Evolutionary conservation across 441 rosid genomes (phyloP), one percentile per base, ranked within the genome.

Genomic region (Cnidoscolus chayamansa): DNA sequence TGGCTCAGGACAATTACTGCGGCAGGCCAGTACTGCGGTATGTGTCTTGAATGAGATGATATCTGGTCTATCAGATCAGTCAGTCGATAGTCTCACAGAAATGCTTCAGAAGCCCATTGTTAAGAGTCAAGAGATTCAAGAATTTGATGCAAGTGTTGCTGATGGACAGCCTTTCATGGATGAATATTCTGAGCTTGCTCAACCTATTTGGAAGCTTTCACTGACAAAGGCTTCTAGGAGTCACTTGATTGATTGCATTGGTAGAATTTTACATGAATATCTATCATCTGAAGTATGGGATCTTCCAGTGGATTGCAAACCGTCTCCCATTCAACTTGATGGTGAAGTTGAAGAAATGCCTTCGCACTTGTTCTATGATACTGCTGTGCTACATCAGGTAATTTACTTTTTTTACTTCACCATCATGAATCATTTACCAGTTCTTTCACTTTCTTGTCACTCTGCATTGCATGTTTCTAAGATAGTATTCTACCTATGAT

Each of bases 31-130:
- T 77, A 91, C 94, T 37, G 92, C 98, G 40, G 85, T 81, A 16
- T 93, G 97, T 81, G 85, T 95, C 78, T 78, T 93, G 74, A 95
- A 95, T 83, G 99, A 95, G 84, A 86, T 95, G 87, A 81, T 93
- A 60, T 93, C 83, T 75, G 99, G 99, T 67, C 70, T 90, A 81
- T 91, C 98, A 2, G 86, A 86, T 72, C 84, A 81, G 76, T 87
- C 92, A 25, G 82, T 81, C 16, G 80, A 88, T 78, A 78, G 66
- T 74, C 78, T 93, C 76, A 71, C 79, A 68, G 81, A 73, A 78
- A 77, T 81, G 81, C 92, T 95, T 85, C 81, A 70, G 49, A 90
- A 86, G 73, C 82, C 92, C 58, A 76, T 76, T 68, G 68, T 45
- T 49, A 77, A 76, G 51, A 75, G 77, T 67, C 81, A 76, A 65